Percentiles rank a stretch among this genome's conserved stretches.
These are phyloP conservation scores for Albatrellus ellisii DNA, from an alignment of 768 basidiomycete genomes.

Conservation along the genomic window DNA sequence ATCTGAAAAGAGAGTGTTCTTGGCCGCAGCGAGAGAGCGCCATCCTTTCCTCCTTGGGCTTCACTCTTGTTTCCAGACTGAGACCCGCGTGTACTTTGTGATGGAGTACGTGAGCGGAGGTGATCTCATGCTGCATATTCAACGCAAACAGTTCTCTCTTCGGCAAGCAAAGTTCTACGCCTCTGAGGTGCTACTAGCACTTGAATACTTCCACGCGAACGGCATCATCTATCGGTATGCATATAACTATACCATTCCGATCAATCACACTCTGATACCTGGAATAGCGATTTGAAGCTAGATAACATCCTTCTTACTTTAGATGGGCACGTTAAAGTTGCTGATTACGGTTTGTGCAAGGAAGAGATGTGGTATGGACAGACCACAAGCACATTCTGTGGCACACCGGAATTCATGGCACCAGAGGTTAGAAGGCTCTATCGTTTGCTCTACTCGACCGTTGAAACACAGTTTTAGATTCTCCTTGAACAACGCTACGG, in stretches of 20 bases:
- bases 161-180: slow-evolving; percentile 99
- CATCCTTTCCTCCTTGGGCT: slow-evolving; percentile 96
- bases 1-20: slow-evolving; percentile 96
- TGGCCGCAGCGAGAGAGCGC: slow-evolving; percentile 91
- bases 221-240: slow-evolving; percentile 96
- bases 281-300: slow-evolving; percentile 79
- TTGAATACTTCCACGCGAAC: slow-evolving; percentile 97
- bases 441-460: background rate
- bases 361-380: slow-evolving; percentile 97
- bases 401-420: slow-evolving; percentile 99
- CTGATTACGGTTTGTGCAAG: slow-evolving; percentile 98
- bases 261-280: background rate
- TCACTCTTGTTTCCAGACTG: slow-evolving; percentile 99
- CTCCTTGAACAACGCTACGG: slow-evolving; percentile 98
- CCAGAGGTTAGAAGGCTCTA: slow-evolving; percentile 61
- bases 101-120: slow-evolving; percentile 99
- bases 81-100: slow-evolving; percentile 98
- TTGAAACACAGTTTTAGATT: slow-evolving; percentile 42
- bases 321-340: slow-evolving; percentile 97
- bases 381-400: slow-evolving; percentile 98
- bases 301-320: slow-evolving; percentile 96
- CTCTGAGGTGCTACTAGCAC: slow-evolving; percentile 85
- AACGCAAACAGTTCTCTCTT: slow-evolving; percentile 96
- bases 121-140: slow-evolving; percentile 98
- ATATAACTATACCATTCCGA: background rate